Base-by-base conservation (phyloP, 129 eudicot species). In the Smallanthus sonchifolius region DNA sequence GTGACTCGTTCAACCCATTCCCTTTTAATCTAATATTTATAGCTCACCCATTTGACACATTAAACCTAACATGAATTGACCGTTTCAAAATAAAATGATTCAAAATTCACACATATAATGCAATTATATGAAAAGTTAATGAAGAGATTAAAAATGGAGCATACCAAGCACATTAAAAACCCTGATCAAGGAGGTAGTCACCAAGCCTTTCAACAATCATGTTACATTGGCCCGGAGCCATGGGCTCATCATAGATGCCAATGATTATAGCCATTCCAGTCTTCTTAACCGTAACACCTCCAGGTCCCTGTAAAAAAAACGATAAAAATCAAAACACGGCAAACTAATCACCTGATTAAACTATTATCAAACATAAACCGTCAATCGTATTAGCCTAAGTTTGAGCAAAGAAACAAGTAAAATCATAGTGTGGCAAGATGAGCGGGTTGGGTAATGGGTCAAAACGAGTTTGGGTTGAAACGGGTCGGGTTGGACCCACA, bases 211-310 rank as follows among this genome's bases (percentile, higher is more conserved):
- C 96, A 39, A 92, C 98, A 72, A 92, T 81, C 89, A 87, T 56
- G 85, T 90, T 92, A 86, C 98, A 92, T 69, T 89, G 95, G 56
- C 96, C 90, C 3, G 95, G 92, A 63, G 98, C 77, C 92, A 92
- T 86, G 8, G 98, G 98, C 67, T 92, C 96, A 63, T 87, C 95
- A 69, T 92, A 92, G 75, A 92, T 75, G 45, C 98, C 98, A 70
- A 92, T 55, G 57, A 92, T 75, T 64, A 92, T 78, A 36, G 96
- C 85, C 83, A 80, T 74, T 60, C 51, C 81, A 48, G 98, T 89
- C 84, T 92, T 92, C 77, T 87, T 92, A 38, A 92, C 45, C 0
- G 92, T 87, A 39, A 82, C 82, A 5, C 98, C 98, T 67, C 98
- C 95, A n/a, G 96, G 65, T 70, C 96, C 98, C 96, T 92, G 77